These are phyloP conservation scores for Xenoacremonium recifei DNA, from an alignment of 2,329 filamentous ascomycete genomes.

Conservation along the genomic window DNA sequence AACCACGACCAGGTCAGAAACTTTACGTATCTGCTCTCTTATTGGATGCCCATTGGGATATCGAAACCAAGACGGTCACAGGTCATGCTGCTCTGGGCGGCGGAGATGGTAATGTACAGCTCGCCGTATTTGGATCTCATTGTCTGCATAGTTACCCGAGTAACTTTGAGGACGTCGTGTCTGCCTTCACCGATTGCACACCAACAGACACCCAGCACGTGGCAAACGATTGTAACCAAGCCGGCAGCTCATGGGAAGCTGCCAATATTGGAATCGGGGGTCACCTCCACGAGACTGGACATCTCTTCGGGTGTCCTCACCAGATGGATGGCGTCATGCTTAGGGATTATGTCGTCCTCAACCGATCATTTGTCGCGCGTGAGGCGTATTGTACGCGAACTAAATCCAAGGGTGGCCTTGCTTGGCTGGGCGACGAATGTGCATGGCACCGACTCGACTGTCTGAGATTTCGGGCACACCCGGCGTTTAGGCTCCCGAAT, in stretches of 20 bases:
- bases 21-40: conserved; percentile 86
- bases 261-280: conserved; percentile 92
- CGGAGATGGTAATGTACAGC: conserved; percentile 66
- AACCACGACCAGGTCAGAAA: conserved; percentile 71
- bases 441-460: conserved; percentile 88
- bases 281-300: conserved; percentile 87
- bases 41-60: conserved; percentile 88
- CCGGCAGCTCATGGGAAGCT: conserved; percentile 92
- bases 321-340: conserved; percentile 92
- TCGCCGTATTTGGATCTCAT: conserved; percentile 92
- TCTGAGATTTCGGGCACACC: conserved; percentile 85
- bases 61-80: conserved; percentile 63
- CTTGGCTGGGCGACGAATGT: conserved; percentile 78
- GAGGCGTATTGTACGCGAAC: conserved; percentile 88
- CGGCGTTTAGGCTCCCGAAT: conserved; percentile 80
- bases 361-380: conserved; percentile 76
- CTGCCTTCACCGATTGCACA: conserved; percentile 87
- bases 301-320: conserved; percentile 85
- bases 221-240: conserved; percentile 83
- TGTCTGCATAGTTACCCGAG: conserved; percentile 88
- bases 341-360: conserved; percentile 80
- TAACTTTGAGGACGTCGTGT: conserved; percentile 84
- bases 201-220: conserved; percentile 78
- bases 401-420: conserved; percentile 75
- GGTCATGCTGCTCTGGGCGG: conserved; percentile 86